Percentiles rank a stretch among this genome's conserved stretches.
Evolutionary conservation across 495 filamentous ascomycete species (phyloP).

Genomic region (Lophiotrema nucula): DNA sequence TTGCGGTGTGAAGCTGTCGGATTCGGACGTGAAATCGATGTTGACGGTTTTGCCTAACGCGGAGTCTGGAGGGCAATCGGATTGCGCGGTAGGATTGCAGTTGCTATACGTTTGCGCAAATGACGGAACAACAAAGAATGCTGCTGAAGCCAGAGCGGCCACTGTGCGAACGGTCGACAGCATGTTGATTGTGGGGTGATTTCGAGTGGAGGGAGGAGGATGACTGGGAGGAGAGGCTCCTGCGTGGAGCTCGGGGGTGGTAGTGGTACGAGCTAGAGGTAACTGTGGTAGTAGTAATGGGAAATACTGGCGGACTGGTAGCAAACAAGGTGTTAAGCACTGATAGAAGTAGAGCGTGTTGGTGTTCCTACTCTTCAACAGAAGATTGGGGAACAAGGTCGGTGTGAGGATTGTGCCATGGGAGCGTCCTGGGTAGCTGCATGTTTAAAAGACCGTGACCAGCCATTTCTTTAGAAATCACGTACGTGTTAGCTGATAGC

Average conservation of each 20-base stretch:
- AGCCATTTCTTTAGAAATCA: slow-evolving; percentile 26
- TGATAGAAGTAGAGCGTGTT: not conserved
- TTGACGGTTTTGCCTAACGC: slow-evolving; percentile 76
- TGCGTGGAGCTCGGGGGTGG: not conserved
- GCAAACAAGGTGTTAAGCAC: not conserved
- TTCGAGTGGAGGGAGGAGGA: not conserved
- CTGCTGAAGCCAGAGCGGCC: slow-evolving; percentile 26
- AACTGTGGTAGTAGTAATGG: not conserved
- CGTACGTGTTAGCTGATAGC: slow-evolving; percentile 11
- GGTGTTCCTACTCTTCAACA: not conserved
- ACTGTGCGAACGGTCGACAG: slow-evolving; percentile 19
- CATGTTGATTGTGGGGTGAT: slow-evolving; percentile 25
- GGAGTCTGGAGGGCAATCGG: slow-evolving; percentile 69
- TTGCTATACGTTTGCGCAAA: slow-evolving; percentile 71
- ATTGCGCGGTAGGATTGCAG: slow-evolving; percentile 68
- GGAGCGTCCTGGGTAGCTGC: slow-evolving; percentile 10
- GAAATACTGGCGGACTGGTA: not conserved
- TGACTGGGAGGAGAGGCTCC: not conserved
- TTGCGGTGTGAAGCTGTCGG: slow-evolving; percentile 65
- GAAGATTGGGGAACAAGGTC: not conserved
- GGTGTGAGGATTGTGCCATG: not conserved
- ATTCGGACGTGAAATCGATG: slow-evolving; percentile 74
- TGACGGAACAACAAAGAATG: slow-evolving; percentile 30
- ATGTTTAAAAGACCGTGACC: slow-evolving; percentile 25
- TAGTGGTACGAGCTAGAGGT: not conserved